phyloP scores from a whole-genome alignment of 371 early-diverging fungal genomes.

The Nematocida sp. region DNA sequence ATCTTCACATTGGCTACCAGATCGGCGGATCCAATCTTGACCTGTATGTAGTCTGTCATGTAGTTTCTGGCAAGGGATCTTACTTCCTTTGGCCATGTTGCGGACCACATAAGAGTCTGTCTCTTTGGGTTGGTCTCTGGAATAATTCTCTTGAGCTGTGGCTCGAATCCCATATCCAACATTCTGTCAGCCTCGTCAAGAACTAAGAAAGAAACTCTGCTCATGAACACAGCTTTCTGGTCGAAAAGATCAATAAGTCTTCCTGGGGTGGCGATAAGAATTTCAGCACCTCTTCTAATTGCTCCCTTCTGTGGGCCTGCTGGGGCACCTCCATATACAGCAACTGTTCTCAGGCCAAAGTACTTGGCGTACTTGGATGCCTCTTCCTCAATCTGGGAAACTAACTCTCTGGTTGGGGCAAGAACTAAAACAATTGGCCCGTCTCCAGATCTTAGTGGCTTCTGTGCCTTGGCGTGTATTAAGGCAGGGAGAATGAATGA shows the following conservation, averaged over 20 bases:
- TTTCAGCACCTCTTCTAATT: conserved; percentile 83
- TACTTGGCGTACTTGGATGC: conserved; percentile 63
- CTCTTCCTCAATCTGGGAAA: conserved; percentile 72
- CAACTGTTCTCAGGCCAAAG: conserved; percentile 82
- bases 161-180: conserved; percentile 99
- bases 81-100: conserved; percentile 98
- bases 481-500: conserved; percentile 91
- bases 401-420: conserved; percentile 96
- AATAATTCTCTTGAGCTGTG: conserved; percentile 94
- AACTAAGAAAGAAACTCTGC: conserved; percentile 90
- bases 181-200: conserved; percentile 97
- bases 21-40: conserved; percentile 93
- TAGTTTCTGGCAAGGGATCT: conserved; percentile 84
- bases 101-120: conserved; percentile 99
- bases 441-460: conserved; percentile 83
- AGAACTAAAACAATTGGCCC: conserved; percentile 93
- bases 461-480: conserved; percentile 93
- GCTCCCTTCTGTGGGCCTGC: conserved; percentile 87
- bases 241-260: conserved; percentile 87
- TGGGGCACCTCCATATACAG: conserved; percentile 92
- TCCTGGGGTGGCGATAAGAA: conserved; percentile 97
- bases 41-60: conserved; percentile 90
- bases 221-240: conserved; percentile 78
- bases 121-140: conserved; percentile 92
- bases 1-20: conserved; percentile 93